Percentiles rank a stretch among this genome's conserved stretches.
These are phyloP conservation scores for Colletotrichum higginsianum DNA, from an alignment of 2,329 filamentous ascomycete species.

Conservation along the genomic window DNA sequence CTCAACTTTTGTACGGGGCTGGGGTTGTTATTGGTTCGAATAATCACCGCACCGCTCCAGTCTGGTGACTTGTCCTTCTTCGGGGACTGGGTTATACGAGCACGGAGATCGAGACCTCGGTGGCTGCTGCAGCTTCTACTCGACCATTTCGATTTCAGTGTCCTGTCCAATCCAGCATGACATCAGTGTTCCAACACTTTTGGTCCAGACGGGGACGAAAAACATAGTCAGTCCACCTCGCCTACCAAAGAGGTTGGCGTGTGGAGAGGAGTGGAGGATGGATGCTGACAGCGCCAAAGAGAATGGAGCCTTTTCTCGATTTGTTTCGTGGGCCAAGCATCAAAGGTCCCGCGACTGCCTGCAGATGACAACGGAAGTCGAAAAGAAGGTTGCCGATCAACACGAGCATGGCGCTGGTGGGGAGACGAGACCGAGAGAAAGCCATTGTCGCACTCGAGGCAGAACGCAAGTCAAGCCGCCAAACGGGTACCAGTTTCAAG, in stretches of 20 bases:
- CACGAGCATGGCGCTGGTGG: not conserved
- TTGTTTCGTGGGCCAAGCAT: slow-evolving; percentile 5
- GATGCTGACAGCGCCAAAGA: slow-evolving; percentile 33
- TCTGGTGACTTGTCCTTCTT: slow-evolving; percentile 31
- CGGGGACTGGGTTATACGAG: slow-evolving; percentile 31
- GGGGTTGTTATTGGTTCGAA: slow-evolving; percentile 23
- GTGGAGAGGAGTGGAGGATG: slow-evolving; percentile 8
- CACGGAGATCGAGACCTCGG: not conserved
- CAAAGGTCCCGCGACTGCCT: not conserved
- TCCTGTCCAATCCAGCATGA: slow-evolving; percentile 22
- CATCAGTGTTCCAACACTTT: slow-evolving; percentile 7
- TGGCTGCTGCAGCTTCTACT: slow-evolving; percentile 15
- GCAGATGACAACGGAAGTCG: not conserved
- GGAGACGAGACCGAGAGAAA: not conserved
- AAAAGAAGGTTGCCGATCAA: slow-evolving; percentile 3
- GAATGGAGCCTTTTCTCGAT: not conserved
- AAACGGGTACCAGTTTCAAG: slow-evolving; percentile 2
- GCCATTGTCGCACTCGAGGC: slow-evolving; percentile 6
- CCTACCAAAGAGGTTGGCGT: slow-evolving; percentile 3
- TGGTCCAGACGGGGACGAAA: not conserved
- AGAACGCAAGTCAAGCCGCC: slow-evolving; percentile 3
- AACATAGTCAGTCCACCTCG: not conserved
- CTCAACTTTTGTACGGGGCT: slow-evolving; percentile 26
- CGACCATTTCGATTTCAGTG: slow-evolving; percentile 3
- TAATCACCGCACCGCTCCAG: slow-evolving; percentile 30